Conservation (phyloP, 768 basidiomycete genomes). For the Fomitopsis serialis region DNA sequence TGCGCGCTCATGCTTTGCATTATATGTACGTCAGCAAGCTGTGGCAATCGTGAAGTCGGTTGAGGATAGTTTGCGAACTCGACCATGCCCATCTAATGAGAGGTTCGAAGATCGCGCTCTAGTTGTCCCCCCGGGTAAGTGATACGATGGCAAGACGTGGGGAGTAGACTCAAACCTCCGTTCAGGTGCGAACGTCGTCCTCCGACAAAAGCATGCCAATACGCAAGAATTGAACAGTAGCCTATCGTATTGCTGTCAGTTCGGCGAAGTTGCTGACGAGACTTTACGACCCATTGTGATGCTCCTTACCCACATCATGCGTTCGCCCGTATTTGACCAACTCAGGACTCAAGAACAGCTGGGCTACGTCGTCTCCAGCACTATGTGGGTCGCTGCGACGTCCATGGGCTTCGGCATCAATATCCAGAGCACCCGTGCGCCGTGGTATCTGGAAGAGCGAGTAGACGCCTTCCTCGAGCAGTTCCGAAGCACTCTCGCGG, state of each 20-base stretch:
- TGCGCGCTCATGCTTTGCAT: background rate
- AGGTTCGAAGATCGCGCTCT: constrained; percentile 34
- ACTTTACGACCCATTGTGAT: constrained; percentile 28
- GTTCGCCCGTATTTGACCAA: constrained; percentile 44
- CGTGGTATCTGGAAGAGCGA: constrained; percentile 19
- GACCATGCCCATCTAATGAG: constrained; percentile 34
- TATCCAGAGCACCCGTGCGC: constrained; percentile 19
- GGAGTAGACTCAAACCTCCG: background rate
- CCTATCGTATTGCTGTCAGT: constrained; percentile 42
- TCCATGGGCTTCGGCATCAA: constrained; percentile 18
- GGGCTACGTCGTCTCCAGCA: constrained; percentile 22
- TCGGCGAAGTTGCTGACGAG: constrained; percentile 37
- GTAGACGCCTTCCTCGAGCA: constrained; percentile 18
- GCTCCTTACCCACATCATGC: constrained; percentile 39
- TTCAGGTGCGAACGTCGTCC: constrained; percentile 33
- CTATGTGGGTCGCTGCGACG: constrained; percentile 3
- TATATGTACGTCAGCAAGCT: constrained; percentile 36
- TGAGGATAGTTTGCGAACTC: constrained; percentile 31
- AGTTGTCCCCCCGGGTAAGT: constrained; percentile 33
- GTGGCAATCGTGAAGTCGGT: constrained; percentile 29
- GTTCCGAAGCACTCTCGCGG: constrained; percentile 11
- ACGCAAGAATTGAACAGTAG: constrained; percentile 40
- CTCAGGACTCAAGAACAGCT: constrained; percentile 52
- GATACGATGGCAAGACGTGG: no score
- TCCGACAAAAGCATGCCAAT: constrained; percentile 34